phyloP scores from a whole-genome alignment of 148 eudicot species.

The Nepenthes gracilis region DNA sequence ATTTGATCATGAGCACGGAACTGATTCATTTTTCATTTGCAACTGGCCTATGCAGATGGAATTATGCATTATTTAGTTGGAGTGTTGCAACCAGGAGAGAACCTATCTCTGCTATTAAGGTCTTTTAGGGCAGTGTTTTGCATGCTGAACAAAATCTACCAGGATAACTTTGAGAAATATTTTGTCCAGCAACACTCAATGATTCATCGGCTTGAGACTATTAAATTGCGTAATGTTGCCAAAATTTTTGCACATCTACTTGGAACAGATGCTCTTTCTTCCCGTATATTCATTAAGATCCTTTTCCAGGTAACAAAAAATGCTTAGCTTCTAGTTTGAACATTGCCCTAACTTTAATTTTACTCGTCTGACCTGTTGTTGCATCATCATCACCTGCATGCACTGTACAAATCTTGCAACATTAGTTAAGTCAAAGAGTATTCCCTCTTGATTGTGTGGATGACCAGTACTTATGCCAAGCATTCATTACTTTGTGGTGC shows the following conservation, averaged over 20 bases:
- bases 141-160: slow-evolving; percentile 73
- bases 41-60: slow-evolving; percentile 57
- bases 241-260: slow-evolving; percentile 88
- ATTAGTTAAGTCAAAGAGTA: too few species aligned
- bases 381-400: too few species aligned
- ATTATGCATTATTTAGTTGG: slow-evolving; percentile 79
- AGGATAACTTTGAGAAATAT: slow-evolving; percentile 80
- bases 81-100: slow-evolving; percentile 97
- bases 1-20: too few species aligned
- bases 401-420: too few species aligned
- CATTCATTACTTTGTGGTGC: too few species aligned
- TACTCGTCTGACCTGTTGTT: too few species aligned
- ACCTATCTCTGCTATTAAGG: slow-evolving; percentile 92
- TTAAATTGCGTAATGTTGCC: slow-evolving; percentile 82
- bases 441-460: too few species aligned
- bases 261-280: slow-evolving; percentile 82
- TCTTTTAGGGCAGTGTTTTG: slow-evolving; percentile 87
- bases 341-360: too few species aligned
- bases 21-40: slow-evolving; percentile 2
- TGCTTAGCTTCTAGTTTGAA: neutral
- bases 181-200: slow-evolving; percentile 88
- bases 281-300: slow-evolving; percentile 63
- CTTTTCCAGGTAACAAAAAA: slow-evolving; percentile 72
- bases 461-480: too few species aligned
- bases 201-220: slow-evolving; percentile 92